Base-by-base conservation (phyloP, 2,329 filamentous ascomycete species). In the Stachybotrys echinatus region DNA sequence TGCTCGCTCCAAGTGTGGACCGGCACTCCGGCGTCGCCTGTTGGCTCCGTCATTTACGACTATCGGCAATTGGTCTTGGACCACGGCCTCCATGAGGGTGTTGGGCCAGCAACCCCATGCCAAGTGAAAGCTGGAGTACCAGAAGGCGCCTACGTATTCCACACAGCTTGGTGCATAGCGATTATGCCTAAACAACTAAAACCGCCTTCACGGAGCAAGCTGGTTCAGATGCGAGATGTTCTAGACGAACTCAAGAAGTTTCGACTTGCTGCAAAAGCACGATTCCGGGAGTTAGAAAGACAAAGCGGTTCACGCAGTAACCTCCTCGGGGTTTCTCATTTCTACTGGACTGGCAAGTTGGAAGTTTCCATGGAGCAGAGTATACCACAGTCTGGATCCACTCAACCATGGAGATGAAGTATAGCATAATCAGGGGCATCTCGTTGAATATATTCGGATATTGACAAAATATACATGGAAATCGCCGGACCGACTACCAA, bases 121-220 rank as follows among this genome's bases (percentile, higher is more conserved):
- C 80, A 83, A 48, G 63, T 77, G 17, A 63, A 59, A 3, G 75
- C 76, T 0, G 80, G 80, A 2, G 76, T 74, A 5, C 79, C 79
- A 5, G 45, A 60, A 1, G 64, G 67, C 0, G 64, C 68, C 1
- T 72, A 70, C 49, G 61, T 83, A 38, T 82, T 75, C 55, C 66
- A 74, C 23, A 70, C 68, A 2, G 79, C 79, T 0, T 83, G 80
- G 80, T 70, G 73, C 51, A 69, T 79, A 48, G 55, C 80, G 14
- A 52, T 79, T 3, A 63, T 72, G 53, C 72, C 73, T 7, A 47
- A 42, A 0, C 52, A 53, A 14, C 52, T 70, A 23, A 49, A 48
- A 4, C 42, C 54, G 20, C 73, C 72, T 0, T 52, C 58, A 4
- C 50, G 47, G 23, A 50, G 40, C 7, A 63, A 69, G 6, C 52